Percentiles rank a stretch among this genome's conserved stretches.
These are phyloP conservation scores for Sporisorium graminicola DNA, from an alignment of 1,284 basidiomycete species.

Conservation along the genomic window DNA sequence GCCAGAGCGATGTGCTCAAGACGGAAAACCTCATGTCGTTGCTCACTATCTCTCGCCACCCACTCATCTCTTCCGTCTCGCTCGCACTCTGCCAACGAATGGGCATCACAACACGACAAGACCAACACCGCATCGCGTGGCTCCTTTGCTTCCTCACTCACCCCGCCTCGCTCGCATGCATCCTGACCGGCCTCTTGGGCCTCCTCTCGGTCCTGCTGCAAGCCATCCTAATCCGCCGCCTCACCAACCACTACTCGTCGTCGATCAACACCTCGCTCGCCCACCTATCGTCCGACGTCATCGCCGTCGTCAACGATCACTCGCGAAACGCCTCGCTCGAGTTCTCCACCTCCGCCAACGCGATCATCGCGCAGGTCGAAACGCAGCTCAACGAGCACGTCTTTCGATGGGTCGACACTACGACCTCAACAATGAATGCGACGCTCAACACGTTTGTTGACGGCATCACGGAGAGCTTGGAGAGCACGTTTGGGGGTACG, in stretches of 20 bases:
- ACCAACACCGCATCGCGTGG: constrained; percentile 74
- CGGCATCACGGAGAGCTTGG: constrained; percentile 67
- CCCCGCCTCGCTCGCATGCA: constrained; percentile 86
- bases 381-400: constrained; percentile 78
- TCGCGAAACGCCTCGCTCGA: constrained; percentile 79
- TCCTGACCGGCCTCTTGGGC: constrained; percentile 89
- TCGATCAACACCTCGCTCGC: constrained; percentile 73
- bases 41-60: constrained; percentile 51
- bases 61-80: constrained; percentile 41
- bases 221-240: constrained; percentile 73
- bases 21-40: constrained; percentile 41
- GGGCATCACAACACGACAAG: constrained; percentile 24
- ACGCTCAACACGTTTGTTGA: constrained; percentile 73
- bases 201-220: constrained; percentile 89
- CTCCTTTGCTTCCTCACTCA: constrained; percentile 90
- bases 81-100: constrained; percentile 29
- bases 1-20: constrained; percentile 12
- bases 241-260: constrained; percentile 38
- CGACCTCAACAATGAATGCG: constrained; percentile 84
- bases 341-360: constrained; percentile 83
- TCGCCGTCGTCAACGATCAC: constrained; percentile 80
- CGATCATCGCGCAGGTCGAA: constrained; percentile 78
- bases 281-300: constrained; percentile 77
- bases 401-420: constrained; percentile 94
- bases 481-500: constrained; percentile 79